Conservation (phyloP, 805 yeast species). For the Debaryomyces hansenii region DNA sequence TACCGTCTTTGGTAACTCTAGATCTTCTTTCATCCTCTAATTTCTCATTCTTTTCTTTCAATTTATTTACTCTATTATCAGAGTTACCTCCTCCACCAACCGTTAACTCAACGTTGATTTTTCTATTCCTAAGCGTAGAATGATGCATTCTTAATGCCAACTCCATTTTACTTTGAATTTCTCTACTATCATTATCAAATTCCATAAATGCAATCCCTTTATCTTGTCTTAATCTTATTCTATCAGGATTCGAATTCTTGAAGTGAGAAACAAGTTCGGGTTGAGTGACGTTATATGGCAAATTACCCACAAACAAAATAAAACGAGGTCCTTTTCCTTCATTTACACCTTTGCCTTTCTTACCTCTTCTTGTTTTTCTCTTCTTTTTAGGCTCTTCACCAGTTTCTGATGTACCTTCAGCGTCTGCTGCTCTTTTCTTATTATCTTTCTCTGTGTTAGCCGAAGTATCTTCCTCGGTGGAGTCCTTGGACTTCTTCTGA, state of each 20-base stretch:
- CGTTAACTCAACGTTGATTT: slow-evolving; percentile 92
- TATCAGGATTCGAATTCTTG: slow-evolving; percentile 68
- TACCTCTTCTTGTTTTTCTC: slow-evolving; percentile 76
- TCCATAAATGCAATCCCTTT: slow-evolving; percentile 94
- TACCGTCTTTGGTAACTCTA: slow-evolving; percentile 43
- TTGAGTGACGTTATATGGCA: slow-evolving; percentile 70
- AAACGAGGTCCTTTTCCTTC: slow-evolving; percentile 61
- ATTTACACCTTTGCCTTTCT: slow-evolving; percentile 60
- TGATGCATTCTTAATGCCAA: slow-evolving; percentile 84
- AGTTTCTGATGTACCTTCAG: slow-evolving; percentile 8
- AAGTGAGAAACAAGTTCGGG: slow-evolving; percentile 71
- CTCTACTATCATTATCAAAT: slow-evolving; percentile 57
- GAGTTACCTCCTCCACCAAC: slow-evolving; percentile 99
- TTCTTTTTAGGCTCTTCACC: slow-evolving; percentile 51
- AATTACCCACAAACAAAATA: slow-evolving; percentile 85
- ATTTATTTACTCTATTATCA: slow-evolving; percentile 58
- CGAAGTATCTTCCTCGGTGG: slow-evolving; percentile 24
- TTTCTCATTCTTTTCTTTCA: slow-evolving; percentile 76
- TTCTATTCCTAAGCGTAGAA: slow-evolving; percentile 63
- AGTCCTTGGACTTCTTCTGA: slow-evolving; percentile 39
- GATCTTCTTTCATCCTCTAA: slow-evolving; percentile 67
- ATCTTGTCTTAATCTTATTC: slow-evolving; percentile 74
- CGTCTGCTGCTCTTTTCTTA: slow-evolving; percentile 18
- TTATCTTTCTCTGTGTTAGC: slow-evolving; percentile 19
- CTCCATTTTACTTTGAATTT: slow-evolving; percentile 79